Conservation (phyloP, 257 asterid genomes). For the Nicotiana tabacum region DNA sequence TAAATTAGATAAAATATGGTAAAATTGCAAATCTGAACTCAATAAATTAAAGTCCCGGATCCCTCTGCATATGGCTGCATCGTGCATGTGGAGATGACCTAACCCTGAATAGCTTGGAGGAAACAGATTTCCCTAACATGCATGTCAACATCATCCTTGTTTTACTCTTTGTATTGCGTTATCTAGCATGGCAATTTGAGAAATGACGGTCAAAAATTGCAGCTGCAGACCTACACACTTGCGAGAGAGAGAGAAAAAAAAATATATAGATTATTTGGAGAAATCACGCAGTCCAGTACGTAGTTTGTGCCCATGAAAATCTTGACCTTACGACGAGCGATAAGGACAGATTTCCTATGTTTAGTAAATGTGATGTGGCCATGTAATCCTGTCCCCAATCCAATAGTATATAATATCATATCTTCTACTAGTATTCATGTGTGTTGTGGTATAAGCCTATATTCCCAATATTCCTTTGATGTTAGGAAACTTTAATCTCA, state of each 20-base stretch:
- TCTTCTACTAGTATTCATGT: not conserved
- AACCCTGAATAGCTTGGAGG: slow-evolving; percentile 18
- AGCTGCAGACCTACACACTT: slow-evolving; percentile 10
- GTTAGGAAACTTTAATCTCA: slow-evolving; percentile 17
- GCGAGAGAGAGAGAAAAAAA: not conserved
- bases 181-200: slow-evolving; percentile 11
- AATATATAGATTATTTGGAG: not conserved
- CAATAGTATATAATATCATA: not conserved
- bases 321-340: not conserved
- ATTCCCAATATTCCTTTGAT: not conserved
- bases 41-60: no score
- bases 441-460: not conserved
- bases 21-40: no score
- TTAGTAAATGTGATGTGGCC: slow-evolving; percentile 1
- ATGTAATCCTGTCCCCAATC: not conserved
- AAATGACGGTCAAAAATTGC: slow-evolving; percentile 27
- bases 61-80: not conserved
- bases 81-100: slow-evolving; percentile 26
- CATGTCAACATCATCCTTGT: slow-evolving; percentile 11
- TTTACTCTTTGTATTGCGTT: slow-evolving; percentile 22
- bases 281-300: not conserved
- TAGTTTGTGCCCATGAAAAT: not conserved
- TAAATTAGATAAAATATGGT: no score
- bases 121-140: slow-evolving; percentile 1
- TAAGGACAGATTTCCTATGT: slow-evolving; percentile 8